Percentiles rank a stretch among this genome's conserved stretches.
Evolutionary conservation across 1,284 basidiomycete genomes (phyloP).

Genomic region (Leccinum insolens): DNA sequence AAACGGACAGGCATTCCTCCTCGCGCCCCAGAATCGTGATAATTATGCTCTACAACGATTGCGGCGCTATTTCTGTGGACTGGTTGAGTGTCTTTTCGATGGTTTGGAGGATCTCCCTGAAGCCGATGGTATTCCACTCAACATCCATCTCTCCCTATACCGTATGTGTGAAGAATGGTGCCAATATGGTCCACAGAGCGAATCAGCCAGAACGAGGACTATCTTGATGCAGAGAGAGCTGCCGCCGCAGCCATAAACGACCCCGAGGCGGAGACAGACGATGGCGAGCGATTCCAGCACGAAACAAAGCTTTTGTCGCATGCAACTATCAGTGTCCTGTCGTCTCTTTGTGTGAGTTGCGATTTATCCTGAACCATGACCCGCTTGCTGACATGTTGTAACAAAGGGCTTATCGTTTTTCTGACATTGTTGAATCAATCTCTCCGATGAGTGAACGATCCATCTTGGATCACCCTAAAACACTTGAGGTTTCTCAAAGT

Average conservation of each 20-base stretch:
- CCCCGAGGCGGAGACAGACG: conserved; percentile 49
- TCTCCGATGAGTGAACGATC: conserved; percentile 21
- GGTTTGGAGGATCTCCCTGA: conserved; percentile 73
- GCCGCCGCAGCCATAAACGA: conserved; percentile 58
- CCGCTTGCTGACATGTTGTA: conserved; percentile 32
- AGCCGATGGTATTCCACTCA: conserved; percentile 74
- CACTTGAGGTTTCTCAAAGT: conserved; percentile 53
- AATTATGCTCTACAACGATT: conserved; percentile 82
- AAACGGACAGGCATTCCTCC: conserved; percentile 80
- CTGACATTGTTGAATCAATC: conserved; percentile 50
- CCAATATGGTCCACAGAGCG: conserved; percentile 78
- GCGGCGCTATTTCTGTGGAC: conserved; percentile 88
- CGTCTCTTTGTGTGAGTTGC: conserved; percentile 71
- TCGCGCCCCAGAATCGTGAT: conserved; percentile 71
- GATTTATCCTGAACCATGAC: conserved; percentile 3
- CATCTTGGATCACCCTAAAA: conserved; percentile 50
- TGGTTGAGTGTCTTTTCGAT: conserved; percentile 85
- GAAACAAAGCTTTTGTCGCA: conserved; percentile 76
- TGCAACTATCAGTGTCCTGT: conserved; percentile 63
- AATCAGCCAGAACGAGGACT: conserved; percentile 74
- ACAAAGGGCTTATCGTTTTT: conserved; percentile 76
- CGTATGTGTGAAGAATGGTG: conserved; percentile 95
- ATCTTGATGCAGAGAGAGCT: conserved; percentile 73
- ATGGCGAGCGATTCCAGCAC: conserved; percentile 70
- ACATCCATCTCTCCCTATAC: conserved; percentile 82